Conservation (phyloP, 1,284 basidiomycete genomes). For the Cutaneotrichosporon dermatis region DNA sequence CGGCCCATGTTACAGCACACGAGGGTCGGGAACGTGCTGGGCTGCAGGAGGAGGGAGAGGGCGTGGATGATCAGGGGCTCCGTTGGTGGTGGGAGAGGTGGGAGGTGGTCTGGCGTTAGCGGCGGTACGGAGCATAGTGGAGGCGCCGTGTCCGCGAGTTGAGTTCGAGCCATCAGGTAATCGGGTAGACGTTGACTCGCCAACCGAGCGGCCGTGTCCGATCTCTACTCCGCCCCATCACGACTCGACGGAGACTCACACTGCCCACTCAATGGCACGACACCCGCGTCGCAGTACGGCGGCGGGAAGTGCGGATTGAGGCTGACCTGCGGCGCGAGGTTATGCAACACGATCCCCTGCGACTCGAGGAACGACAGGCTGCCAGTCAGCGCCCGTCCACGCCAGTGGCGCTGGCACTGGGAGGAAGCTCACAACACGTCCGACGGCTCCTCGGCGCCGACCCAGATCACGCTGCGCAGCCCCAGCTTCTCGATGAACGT, state of each 20-base stretch:
- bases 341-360: conserved; percentile 42
- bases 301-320: conserved; percentile 47
- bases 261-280: conserved; percentile 42
- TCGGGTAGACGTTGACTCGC: too few relatives aligned
- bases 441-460: conserved; percentile 54
- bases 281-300: conserved; percentile 46
- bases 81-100: conserved; percentile 44
- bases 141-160: too few relatives aligned
- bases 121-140: too few relatives aligned
- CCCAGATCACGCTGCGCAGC: conserved; percentile 53
- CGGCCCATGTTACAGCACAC: conserved; percentile 56
- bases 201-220: too few relatives aligned
- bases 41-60: conserved; percentile 52
- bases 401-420: too few relatives aligned
- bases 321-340: conserved; percentile 40
- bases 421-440: conserved; percentile 52
- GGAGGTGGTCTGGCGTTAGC: conserved; percentile 46
- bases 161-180: too few relatives aligned
- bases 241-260: conserved; percentile 23
- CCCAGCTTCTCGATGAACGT: conserved; percentile 54
- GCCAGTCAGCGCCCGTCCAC: not conserved
- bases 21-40: conserved; percentile 51
- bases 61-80: conserved; percentile 56
- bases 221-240: too few relatives aligned
- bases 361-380: conserved; percentile 46